Evolutionary conservation across 2,329 filamentous ascomycete species (phyloP).

Genomic region (Ophiocordyceps polyrhachis-furcata): DNA sequence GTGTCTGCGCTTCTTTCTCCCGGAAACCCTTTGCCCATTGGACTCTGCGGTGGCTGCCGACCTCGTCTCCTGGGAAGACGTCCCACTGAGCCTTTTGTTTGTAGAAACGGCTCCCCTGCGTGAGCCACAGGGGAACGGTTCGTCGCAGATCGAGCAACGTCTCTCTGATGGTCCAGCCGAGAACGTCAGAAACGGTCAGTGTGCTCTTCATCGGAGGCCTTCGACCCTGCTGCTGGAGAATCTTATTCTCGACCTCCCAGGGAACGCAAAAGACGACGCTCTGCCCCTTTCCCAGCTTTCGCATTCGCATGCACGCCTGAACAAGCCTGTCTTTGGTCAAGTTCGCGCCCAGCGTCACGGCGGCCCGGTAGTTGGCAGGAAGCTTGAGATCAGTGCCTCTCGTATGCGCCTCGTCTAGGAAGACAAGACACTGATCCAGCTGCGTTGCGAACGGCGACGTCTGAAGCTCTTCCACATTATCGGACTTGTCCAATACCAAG

Average conservation of each 20-base stretch:
- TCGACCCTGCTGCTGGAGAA: conserved; percentile 11
- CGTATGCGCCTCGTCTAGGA: conserved; percentile 52
- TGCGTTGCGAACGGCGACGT: conserved; percentile 38
- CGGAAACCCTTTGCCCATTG: conserved; percentile 24
- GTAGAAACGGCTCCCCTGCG: conserved; percentile 35
- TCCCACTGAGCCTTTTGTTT: conserved; percentile 18
- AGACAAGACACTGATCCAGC: conserved; percentile 42
- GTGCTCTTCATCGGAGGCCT: conserved; percentile 14
- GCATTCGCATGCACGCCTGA: conserved; percentile 51
- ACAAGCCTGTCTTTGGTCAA: conserved; percentile 51
- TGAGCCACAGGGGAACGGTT: conserved; percentile 39
- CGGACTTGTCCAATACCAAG: conserved; percentile 29
- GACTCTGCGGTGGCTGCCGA: conserved; percentile 28
- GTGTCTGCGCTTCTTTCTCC: conserved; percentile 32
- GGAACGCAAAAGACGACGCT: conserved; percentile 42
- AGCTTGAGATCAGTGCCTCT: conserved; percentile 50
- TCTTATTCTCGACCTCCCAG: conserved; percentile 37
- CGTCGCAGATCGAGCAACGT: conserved; percentile 30
- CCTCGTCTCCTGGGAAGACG: conserved; percentile 19
- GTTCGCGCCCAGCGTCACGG: conserved; percentile 45
- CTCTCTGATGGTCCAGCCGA: conserved; percentile 40
- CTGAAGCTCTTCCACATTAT: conserved; percentile 27
- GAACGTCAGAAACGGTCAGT: conserved; percentile 33
- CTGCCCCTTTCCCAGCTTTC: conserved; percentile 48
- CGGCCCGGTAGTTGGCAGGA: conserved; percentile 38